phyloP scores from a whole-genome alignment of 2,329 filamentous ascomycete genomes.

The Monosporascus sp. region DNA sequence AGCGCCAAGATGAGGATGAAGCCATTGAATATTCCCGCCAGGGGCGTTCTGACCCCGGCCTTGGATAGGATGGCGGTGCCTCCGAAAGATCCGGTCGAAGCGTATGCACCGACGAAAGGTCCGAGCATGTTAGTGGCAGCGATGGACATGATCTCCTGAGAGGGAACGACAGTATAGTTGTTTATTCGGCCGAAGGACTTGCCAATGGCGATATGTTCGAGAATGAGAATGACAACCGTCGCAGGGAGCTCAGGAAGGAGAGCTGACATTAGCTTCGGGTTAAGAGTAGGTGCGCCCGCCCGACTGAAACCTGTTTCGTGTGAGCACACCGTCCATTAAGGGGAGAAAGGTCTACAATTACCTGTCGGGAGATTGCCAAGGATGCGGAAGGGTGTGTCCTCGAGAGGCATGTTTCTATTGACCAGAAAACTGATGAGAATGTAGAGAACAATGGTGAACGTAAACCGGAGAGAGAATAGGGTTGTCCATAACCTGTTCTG shows the following conservation, averaged over 20 bases:
- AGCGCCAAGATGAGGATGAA: slow-evolving; percentile 71
- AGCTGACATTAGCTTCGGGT: slow-evolving; percentile 47
- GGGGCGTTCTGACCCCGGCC: slow-evolving; percentile 72
- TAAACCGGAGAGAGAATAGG: slow-evolving; percentile 67
- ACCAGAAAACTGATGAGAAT: slow-evolving; percentile 68
- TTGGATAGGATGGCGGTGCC: slow-evolving; percentile 82
- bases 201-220: slow-evolving; percentile 77
- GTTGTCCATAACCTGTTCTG: slow-evolving; percentile 66
- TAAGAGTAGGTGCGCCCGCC: slow-evolving; percentile 55
- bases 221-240: slow-evolving; percentile 68
- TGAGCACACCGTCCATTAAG: slow-evolving; percentile 6
- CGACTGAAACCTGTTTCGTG: slow-evolving; percentile 52
- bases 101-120: slow-evolving; percentile 61
- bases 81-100: slow-evolving; percentile 44
- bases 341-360: slow-evolving; percentile 15
- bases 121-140: slow-evolving; percentile 70
- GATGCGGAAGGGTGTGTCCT: slow-evolving; percentile 53
- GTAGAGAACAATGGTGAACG: slow-evolving; percentile 71
- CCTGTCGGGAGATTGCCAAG: slow-evolving; percentile 62
- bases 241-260: slow-evolving; percentile 63
- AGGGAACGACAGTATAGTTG: slow-evolving; percentile 71
- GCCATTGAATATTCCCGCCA: slow-evolving; percentile 75
- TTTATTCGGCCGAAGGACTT: slow-evolving; percentile 75
- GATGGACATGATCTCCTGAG: slow-evolving; percentile 72
- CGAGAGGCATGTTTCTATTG: slow-evolving; percentile 48